Base-by-base conservation (phyloP, 2,329 filamentous ascomycete species). In the Mycocentrospora acerina region DNA sequence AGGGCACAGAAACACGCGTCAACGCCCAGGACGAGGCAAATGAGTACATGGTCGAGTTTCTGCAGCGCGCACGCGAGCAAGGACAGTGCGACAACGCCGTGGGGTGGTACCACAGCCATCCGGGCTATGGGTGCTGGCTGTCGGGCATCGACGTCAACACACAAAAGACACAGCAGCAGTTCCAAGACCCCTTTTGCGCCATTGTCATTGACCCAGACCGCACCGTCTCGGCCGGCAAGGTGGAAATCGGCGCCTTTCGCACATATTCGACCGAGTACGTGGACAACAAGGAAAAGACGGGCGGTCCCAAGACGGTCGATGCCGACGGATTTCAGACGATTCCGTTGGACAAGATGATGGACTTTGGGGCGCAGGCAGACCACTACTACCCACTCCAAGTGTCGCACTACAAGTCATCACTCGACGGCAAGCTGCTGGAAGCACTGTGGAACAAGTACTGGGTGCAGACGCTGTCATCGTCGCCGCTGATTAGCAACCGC, bases 371-470 rank as follows among this genome's bases (percentile, higher is more conserved):
- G 1, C 91, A 98, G 64, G 84, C 87, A 11, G 87, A 81, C 64
- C 83, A 86, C 38, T 98, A 98, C 73, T 98, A 98, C 70, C 78
- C 86, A 11, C 79, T 98, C 5, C 87, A 94, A 46, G 87, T 97
- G 11, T 89, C 89, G 22, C 89, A 95, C 69, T 98, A 89, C 78
- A 97, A 97, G 73, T 93, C 88, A 48, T 86, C 86, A 0, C 83
- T 98, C 18, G 93, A 98, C 69, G 79, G 83, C 2, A 86, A 90
- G 56, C 77, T 98, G 16, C 76, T 98, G 4, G 88, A 94, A 60
- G 79, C 89, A 35, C 76, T 98, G 19, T 97, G 93, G 93, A 95
- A 96, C 74, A 97, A 97, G 70, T 98, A 98, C 75, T 95, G 90
- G 93, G 90, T 96, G 24, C 88, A 94, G 61, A 98, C 93, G 5